These are phyloP conservation scores for Colletotrichum sp. DNA, from an alignment of 2,329 filamentous ascomycete genomes.

Conservation along the genomic window DNA sequence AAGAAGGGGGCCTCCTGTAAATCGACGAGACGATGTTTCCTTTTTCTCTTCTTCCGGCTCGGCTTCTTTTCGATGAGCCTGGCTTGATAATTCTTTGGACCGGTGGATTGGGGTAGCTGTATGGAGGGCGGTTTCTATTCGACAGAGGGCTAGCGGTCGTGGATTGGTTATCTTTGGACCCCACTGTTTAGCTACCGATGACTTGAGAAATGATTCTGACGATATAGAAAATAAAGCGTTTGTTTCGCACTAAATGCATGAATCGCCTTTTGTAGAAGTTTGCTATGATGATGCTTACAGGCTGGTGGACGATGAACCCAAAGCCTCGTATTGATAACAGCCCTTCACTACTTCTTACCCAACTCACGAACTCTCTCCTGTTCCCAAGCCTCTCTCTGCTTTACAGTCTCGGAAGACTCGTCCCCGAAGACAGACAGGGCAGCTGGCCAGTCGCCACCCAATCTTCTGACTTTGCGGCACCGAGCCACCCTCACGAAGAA, in stretches of 20 bases:
- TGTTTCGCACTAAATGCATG: not conserved
- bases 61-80: not conserved
- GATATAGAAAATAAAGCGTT: conserved; percentile 20
- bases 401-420: not conserved
- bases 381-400: not conserved
- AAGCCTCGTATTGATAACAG: not conserved
- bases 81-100: not conserved
- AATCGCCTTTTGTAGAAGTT: not conserved
- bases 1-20: not conserved
- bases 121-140: conserved; percentile 5
- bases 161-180: not conserved
- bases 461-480: not conserved
- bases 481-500: not conserved
- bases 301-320: not conserved
- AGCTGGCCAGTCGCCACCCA: not conserved
- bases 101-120: conserved; percentile 2
- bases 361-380: not conserved
- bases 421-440: not conserved
- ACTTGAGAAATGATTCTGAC: conserved; percentile 20
- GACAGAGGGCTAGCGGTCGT: conserved; percentile 7
- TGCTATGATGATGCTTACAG: not conserved
- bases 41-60: conserved; percentile 3
- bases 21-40: not conserved
- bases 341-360: not conserved
- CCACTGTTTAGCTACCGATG: conserved; percentile 3